Base-by-base conservation (phyloP, 208 protist genomes). In the Acanthamoeba healyi region DNA sequence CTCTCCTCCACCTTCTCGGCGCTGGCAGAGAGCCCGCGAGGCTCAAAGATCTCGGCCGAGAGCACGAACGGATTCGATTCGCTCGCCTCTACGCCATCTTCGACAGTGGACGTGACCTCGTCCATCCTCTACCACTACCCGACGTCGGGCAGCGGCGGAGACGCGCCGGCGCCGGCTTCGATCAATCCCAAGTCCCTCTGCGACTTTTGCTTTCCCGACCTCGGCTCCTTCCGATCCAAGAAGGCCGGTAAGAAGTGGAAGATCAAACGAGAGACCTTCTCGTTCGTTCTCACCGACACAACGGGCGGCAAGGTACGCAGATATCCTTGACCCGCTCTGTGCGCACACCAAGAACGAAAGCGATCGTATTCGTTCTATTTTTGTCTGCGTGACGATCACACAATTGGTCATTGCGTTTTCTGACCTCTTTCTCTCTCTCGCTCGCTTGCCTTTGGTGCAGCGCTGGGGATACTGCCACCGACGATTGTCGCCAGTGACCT, bases 211-310 rank as follows among this genome's bases (percentile, higher is more conserved):
- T 91, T 91, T 32, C 84, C 84, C 38, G 84, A 91, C 58, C 32
- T 42, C 22, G 26, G 32, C 15, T 63, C 79, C 14, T 74, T n/a
- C 38, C 40, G 49, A 51, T 65, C 58, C 19, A 74, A 72, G 36
- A 91, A 72, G 40, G 22, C 36, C 19, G 15, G 19, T 4, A 91
- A 49, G 56, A 67, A 67, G 58, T 67, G 58, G 58, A 67, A 54
- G n/a, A 42, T 63, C 29, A 36, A 36, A n/a, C n/a, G 84, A 34
- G 94, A 95, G 63, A 95, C 93, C 34, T 95, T 95, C 61, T 93
- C 74, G 36, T 95, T 95, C 61, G 94, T 95, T 2, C 92, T 95
- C 49, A 95, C 94, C 32, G 94, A 82, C n/a, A 54, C 36, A 7
- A 82, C 95, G 34, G 94, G 94, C n/a, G 44, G 51, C 36, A 95